Base-by-base conservation (phyloP, 768 basidiomycete genomes). In the Trametes sanguinea region DNA sequence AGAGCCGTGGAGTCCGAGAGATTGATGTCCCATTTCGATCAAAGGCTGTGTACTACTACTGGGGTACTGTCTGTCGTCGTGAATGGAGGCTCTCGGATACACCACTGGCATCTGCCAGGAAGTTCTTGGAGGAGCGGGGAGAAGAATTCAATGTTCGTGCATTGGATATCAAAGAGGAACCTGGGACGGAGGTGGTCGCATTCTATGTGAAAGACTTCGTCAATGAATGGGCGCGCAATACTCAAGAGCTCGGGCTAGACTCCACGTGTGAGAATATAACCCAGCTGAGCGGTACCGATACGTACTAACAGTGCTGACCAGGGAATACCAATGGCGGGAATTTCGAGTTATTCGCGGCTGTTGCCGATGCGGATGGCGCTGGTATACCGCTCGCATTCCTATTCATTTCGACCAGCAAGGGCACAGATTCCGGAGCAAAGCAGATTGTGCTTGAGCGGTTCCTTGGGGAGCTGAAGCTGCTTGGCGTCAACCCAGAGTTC, bases 271-370 rank as follows among this genome's bases (percentile, higher is more conserved):
- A 11, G 64, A 35, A 27, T 5, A 6, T 13, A 3, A 14, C 5
- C 6, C 8, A 6, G 2, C 29, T 16, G 2, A 22, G 22, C 22
- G 22, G 22, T 22, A 42, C 22, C 11, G 35, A 6, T 37, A 37
- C 11, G 6, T 37, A 37, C 35, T 37, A 37, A 37, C 11, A 37
- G 11, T 37, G 35, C 35, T 37, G 35, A 37, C 22, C 22, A 76
- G 76, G 71, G 69, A 71, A 75, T 4, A 76, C 74, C 1, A 78
- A 77, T 65, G 68, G 67, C 0, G 64, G 66, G 2, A 66, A 71
- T 7, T 76, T 64, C 54, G 76, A 78, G 57, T 48, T 76, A 0
- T 78, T 71, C 62, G 69, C 72, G 0, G 53, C 76, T 4, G 63
- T 78, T 5, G 73, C 76, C 0, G 74, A 77, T 45, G 65, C 74